phyloP scores from a whole-genome alignment of 495 filamentous ascomycete genomes.

The Neurospora tetraspora region DNA sequence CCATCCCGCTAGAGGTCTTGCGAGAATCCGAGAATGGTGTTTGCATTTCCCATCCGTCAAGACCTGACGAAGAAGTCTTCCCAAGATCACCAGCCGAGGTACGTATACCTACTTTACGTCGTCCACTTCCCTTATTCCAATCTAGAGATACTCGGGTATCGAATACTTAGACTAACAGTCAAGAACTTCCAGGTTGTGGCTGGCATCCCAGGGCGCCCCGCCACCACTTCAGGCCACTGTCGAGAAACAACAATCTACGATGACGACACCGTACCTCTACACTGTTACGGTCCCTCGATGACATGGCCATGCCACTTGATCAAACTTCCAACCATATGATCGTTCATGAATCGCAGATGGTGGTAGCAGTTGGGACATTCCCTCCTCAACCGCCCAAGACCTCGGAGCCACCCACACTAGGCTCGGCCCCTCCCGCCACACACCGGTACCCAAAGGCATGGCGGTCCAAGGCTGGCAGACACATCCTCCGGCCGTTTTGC shows the following conservation, averaged over 20 bases:
- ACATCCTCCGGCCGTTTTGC: neutral
- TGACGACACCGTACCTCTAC: neutral
- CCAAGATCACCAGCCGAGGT: neutral
- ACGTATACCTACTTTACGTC: neutral
- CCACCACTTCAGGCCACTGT: neutral
- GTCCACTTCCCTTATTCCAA: neutral
- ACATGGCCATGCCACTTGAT: neutral
- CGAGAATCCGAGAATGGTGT: neutral
- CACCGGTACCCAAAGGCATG: neutral
- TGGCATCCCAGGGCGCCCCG: neutral
- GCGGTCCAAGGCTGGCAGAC: neutral
- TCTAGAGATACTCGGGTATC: neutral
- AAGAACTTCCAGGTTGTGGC: neutral
- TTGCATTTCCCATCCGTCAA: neutral
- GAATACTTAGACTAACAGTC: neutral
- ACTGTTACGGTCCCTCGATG: neutral
- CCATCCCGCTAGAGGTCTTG: neutral
- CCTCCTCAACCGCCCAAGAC: neutral
- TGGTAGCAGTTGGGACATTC: neutral
- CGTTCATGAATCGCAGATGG: neutral
- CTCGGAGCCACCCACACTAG: neutral
- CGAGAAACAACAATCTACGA: neutral
- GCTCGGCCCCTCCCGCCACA: neutral
- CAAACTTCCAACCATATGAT: neutral
- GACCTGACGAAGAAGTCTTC: neutral